A percentile compares a stretch with the other conserved stretches of the same genome.
Evolutionary conservation across 352 stramenopile species (phyloP).

Genomic region (Saprolegnia diclina): DNA sequence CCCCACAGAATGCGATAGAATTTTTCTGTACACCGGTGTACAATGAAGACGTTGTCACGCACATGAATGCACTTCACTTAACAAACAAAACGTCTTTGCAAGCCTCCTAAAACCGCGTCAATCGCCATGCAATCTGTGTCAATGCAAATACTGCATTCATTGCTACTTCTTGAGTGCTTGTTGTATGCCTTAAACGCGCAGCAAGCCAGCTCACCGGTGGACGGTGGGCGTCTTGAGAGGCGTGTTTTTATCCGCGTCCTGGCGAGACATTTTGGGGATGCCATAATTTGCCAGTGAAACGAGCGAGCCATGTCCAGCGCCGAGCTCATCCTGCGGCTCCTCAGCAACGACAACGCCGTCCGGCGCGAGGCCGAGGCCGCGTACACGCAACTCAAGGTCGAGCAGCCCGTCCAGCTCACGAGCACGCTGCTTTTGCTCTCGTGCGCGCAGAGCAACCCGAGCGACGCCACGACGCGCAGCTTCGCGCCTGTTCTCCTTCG

Average conservation of each 20-base stretch:
- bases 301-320: constrained; percentile 14
- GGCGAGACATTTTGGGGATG: background rate
- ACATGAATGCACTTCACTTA: too few relatives aligned
- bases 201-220: too few relatives aligned
- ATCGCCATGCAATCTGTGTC: too few relatives aligned
- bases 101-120: too few relatives aligned
- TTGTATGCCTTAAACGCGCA: too few relatives aligned
- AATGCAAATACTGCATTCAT: too few relatives aligned
- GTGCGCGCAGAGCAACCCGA: constrained; percentile 38
- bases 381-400: constrained; percentile 61
- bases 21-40: too few relatives aligned
- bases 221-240: background rate
- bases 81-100: too few relatives aligned
- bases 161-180: too few relatives aligned
- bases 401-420: constrained; percentile 61
- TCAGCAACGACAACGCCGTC: constrained; percentile 25
- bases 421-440: constrained; percentile 55
- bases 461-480: constrained; percentile 52
- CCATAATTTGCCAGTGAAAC: background rate
- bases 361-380: constrained; percentile 53
- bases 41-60: too few relatives aligned
- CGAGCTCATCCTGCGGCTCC: constrained; percentile 12
- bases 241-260: constrained; percentile 8
- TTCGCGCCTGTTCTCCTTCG: constrained; percentile 78
- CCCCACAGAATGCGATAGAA: too few relatives aligned